Evolutionary conservation across 345 rosid species (phyloP).

Genomic region (Salix exigua): DNA sequence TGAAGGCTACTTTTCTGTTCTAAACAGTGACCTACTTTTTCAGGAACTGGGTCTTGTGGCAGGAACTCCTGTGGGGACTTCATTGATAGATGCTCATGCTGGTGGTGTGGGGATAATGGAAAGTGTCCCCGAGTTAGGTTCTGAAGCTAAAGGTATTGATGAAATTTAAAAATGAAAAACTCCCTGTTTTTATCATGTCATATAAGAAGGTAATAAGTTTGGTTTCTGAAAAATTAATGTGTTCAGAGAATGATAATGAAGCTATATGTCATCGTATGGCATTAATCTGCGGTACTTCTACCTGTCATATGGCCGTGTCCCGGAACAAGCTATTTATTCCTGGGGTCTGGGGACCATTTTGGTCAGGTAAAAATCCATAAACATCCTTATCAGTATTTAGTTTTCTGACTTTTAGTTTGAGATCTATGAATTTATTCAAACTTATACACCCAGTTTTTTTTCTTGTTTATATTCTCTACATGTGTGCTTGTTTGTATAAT

Average conservation of each 20-base stretch:
- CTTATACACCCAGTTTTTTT: background rate
- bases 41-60: slow-evolving; percentile 78
- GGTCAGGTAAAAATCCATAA: slow-evolving; percentile 68
- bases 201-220: background rate
- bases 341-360: slow-evolving; percentile 97
- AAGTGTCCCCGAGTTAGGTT: slow-evolving; percentile 47
- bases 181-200: background rate
- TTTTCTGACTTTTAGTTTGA: background rate
- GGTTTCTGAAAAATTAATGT: background rate
- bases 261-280: slow-evolving; percentile 76
- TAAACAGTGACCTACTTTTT: slow-evolving; percentile 17
- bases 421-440: background rate
- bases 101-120: slow-evolving; percentile 97
- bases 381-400: background rate
- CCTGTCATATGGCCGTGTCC: slow-evolving; percentile 95
- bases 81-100: slow-evolving; percentile 97
- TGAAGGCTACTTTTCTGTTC: slow-evolving; percentile 8
- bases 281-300: slow-evolving; percentile 92
- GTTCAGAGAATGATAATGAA: slow-evolving; percentile 54
- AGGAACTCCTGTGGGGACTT: slow-evolving; percentile 87
- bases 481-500: too few species aligned
- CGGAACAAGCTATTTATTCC: slow-evolving; percentile 80
- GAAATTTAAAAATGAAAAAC: slow-evolving; percentile 1
- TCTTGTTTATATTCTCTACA: too few species aligned
- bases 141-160: slow-evolving; percentile 51